Evolutionary conservation across 805 yeast genomes (phyloP).

Genomic region (Pichia nanzhaoensis): DNA sequence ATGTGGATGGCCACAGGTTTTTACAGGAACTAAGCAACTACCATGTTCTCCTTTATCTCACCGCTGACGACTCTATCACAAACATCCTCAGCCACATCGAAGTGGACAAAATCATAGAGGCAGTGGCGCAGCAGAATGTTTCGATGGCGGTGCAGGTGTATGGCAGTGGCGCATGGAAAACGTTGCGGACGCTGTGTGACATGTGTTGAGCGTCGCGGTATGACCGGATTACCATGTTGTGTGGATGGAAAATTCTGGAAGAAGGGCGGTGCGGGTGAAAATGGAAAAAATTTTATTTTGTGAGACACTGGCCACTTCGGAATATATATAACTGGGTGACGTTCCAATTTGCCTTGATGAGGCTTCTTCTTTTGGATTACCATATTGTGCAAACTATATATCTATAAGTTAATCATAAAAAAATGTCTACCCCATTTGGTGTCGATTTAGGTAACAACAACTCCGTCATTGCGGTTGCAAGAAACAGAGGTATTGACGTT

Average conservation of each 20-base stretch:
- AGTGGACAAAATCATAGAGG: too few species aligned
- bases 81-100: too few species aligned
- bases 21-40: conserved; percentile 48
- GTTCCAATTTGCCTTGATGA: too few species aligned
- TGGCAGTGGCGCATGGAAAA: conserved; percentile 60
- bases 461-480: conserved; percentile 93
- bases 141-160: conserved; percentile 20
- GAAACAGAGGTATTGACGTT: conserved; percentile 97
- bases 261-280: too few species aligned
- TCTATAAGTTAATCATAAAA: conserved; percentile 6
- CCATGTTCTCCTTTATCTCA: conserved; percentile 61
- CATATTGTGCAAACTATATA: background rate
- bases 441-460: conserved; percentile 94
- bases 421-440: conserved; percentile 93
- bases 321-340: too few species aligned
- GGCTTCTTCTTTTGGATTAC: background rate
- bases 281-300: too few species aligned
- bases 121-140: too few species aligned
- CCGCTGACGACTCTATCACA: background rate
- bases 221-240: too few species aligned
- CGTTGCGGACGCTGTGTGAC: conserved; percentile 48
- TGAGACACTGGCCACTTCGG: too few species aligned
- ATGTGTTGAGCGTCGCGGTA: conserved; percentile 9
- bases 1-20: background rate
- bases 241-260: too few species aligned